Conservation (phyloP, 768 basidiomycete genomes). For the Chalciporus chontae region DNA sequence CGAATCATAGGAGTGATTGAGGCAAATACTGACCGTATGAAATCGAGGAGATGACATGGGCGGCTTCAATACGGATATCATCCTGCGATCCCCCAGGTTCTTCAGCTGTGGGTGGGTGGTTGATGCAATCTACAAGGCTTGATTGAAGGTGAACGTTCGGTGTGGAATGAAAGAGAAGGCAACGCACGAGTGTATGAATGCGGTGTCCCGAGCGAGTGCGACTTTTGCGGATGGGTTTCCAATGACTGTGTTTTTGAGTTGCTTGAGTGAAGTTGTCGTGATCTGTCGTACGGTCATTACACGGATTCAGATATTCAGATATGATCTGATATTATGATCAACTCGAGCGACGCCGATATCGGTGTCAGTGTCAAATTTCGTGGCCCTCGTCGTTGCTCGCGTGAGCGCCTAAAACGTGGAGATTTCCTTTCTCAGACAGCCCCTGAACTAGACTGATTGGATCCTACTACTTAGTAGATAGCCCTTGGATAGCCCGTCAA, state of each 20-base stretch:
- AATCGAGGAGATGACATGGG: conserved; percentile 70
- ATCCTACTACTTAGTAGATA: too few species aligned
- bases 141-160: not conserved
- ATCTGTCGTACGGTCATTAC: conserved; percentile 31
- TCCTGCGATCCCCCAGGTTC: conserved; percentile 40
- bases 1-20: not conserved
- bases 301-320: not conserved
- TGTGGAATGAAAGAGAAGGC: not conserved
- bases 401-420: not conserved
- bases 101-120: conserved; percentile 33
- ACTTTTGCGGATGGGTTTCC: conserved; percentile 75
- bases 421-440: not conserved
- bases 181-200: conserved; percentile 53
- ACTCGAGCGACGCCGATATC: not conserved
- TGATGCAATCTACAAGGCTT: conserved; percentile 63
- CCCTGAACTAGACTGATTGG: too few species aligned
- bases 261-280: conserved; percentile 45
- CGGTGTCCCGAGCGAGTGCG: conserved; percentile 51
- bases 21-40: conserved; percentile 50
- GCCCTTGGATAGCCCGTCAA: too few species aligned
- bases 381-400: not conserved
- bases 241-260: conserved; percentile 72
- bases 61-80: conserved; percentile 65
- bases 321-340: too few species aligned
- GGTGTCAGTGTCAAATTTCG: not conserved